Percentiles rank a stretch among this genome's conserved stretches.
Evolutionary conservation across 2,329 filamentous ascomycete species (phyloP).

Genomic region (Aspergillus sp.): DNA sequence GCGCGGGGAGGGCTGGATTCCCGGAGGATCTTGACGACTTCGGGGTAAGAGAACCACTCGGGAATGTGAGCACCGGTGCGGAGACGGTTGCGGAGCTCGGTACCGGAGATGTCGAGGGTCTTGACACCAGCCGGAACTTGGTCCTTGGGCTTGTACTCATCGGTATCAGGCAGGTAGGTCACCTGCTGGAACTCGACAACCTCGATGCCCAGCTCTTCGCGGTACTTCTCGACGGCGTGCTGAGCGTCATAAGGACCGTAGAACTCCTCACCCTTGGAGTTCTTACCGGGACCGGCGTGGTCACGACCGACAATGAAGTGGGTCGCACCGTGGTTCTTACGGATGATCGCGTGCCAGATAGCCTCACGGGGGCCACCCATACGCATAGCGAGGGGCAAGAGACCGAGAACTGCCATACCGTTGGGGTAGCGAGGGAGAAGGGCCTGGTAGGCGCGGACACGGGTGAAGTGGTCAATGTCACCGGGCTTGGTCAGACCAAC

Average conservation of each 20-base stretch:
- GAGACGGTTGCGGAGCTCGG: conserved; percentile 89
- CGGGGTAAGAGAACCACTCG: conserved; percentile 99
- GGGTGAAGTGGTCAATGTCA: conserved; percentile 99
- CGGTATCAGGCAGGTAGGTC: conserved; percentile 95
- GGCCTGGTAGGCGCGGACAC: conserved; percentile 97
- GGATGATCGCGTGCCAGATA: conserved; percentile 99
- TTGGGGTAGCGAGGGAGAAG: conserved; percentile 96
- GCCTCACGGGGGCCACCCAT: conserved; percentile 99
- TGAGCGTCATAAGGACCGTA: conserved; percentile 99
- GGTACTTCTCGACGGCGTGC: conserved; percentile 94
- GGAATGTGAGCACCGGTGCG: conserved; percentile 92
- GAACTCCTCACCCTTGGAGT: conserved; percentile 95
- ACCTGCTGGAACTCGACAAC: conserved; percentile 99
- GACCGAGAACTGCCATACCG: conserved; percentile 95
- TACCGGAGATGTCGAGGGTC: conserved; percentile 85
- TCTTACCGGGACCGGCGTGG: conserved; percentile 97
- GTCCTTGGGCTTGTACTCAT: conserved; percentile 94
- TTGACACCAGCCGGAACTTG: conserved; percentile 82
- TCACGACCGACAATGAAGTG: conserved; percentile 99
- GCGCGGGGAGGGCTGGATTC: conserved; percentile 93
- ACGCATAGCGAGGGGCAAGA: conserved; percentile 95
- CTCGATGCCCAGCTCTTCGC: conserved; percentile 94
- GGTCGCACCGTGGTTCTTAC: conserved; percentile 98
- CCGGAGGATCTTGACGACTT: conserved; percentile 93
- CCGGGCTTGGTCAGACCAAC: conserved; percentile 98